Conservation (phyloP, 2,329 filamentous ascomycete species). For the Monosporascus sp. region DNA sequence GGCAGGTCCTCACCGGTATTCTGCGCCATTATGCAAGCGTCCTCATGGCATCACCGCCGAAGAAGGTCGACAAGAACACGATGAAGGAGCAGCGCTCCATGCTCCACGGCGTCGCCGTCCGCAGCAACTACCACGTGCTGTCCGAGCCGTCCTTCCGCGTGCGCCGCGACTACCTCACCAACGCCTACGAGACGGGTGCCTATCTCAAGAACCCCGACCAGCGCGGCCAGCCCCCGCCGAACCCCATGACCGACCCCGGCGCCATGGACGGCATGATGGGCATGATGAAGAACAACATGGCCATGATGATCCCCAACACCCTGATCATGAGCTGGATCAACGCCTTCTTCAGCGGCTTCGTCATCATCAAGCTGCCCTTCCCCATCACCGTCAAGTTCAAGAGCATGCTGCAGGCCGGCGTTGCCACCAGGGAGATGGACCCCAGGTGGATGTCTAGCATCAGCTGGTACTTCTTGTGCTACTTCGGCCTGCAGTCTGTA, state of each 20-base stretch:
- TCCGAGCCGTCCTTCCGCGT: slow-evolving; percentile 70
- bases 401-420: slow-evolving; percentile 96
- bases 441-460: slow-evolving; percentile 98
- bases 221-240: slow-evolving; percentile 80
- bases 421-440: slow-evolving; percentile 92
- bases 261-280: slow-evolving; percentile 99
- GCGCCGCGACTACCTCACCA: slow-evolving; percentile 74
- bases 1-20: slow-evolving; percentile 81
- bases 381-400: slow-evolving; percentile 98
- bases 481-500: slow-evolving; percentile 93
- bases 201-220: slow-evolving; percentile 87
- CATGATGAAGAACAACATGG: slow-evolving; percentile 99
- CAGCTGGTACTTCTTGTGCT: slow-evolving; percentile 97
- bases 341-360: slow-evolving; percentile 96
- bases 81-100: slow-evolving; percentile 85
- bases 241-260: slow-evolving; percentile 90
- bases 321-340: slow-evolving; percentile 99
- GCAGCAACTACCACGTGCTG: slow-evolving; percentile 74
- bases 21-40: slow-evolving; percentile 93
- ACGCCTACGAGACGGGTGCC: slow-evolving; percentile 76
- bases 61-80: slow-evolving; percentile 68
- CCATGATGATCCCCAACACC: slow-evolving; percentile 98
- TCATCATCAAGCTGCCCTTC: slow-evolving; percentile 97
- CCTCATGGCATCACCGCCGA: slow-evolving; percentile 80
- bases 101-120: slow-evolving; percentile 76